A percentile compares a stretch with the other conserved stretches of the same genome.
phyloP scores from a whole-genome alignment of 805 yeast species.

The Suhomyces tanzawaensis region DNA sequence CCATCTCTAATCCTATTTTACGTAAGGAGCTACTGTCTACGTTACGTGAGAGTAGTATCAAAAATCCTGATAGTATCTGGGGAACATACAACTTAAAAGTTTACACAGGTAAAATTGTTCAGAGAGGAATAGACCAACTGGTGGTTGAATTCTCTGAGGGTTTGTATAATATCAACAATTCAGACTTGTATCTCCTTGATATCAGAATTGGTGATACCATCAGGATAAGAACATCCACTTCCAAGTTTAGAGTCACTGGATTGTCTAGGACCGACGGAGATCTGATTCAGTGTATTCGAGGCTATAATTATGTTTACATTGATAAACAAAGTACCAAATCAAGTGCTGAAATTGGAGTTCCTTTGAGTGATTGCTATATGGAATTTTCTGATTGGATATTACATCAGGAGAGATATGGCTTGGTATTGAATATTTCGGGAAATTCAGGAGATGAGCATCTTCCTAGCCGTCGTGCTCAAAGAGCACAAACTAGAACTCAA shows the following conservation, averaged over 20 bases:
- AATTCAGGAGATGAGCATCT: too few species aligned
- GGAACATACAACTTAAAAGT: slow-evolving; percentile 47
- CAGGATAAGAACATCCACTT: slow-evolving; percentile 27
- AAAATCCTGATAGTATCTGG: slow-evolving; percentile 45
- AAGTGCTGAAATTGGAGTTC: slow-evolving; percentile 18
- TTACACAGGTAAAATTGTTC: slow-evolving; percentile 48
- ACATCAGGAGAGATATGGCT: slow-evolving; percentile 33
- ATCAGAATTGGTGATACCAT: slow-evolving; percentile 57
- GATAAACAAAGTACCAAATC: slow-evolving; percentile 18
- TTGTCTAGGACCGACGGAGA: slow-evolving; percentile 23
- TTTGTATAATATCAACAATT: slow-evolving; percentile 28
- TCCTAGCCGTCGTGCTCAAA: too few species aligned
- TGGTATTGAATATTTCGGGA: too few species aligned
- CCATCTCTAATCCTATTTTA: not conserved
- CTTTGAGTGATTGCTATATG: slow-evolving; percentile 35
- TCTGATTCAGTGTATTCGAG: slow-evolving; percentile 54
- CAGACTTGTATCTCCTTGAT: slow-evolving; percentile 47
- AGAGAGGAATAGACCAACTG: slow-evolving; percentile 24
- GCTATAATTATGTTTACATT: slow-evolving; percentile 51
- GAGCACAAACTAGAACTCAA: not conserved
- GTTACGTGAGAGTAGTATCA: slow-evolving; percentile 10
- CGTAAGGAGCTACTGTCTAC: slow-evolving; percentile 10
- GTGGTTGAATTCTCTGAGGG: slow-evolving; percentile 44
- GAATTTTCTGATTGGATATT: slow-evolving; percentile 38
- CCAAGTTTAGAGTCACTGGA: slow-evolving; percentile 46